Conservation (phyloP, 805 yeast genomes). For the Teunomyces funiuensis region DNA sequence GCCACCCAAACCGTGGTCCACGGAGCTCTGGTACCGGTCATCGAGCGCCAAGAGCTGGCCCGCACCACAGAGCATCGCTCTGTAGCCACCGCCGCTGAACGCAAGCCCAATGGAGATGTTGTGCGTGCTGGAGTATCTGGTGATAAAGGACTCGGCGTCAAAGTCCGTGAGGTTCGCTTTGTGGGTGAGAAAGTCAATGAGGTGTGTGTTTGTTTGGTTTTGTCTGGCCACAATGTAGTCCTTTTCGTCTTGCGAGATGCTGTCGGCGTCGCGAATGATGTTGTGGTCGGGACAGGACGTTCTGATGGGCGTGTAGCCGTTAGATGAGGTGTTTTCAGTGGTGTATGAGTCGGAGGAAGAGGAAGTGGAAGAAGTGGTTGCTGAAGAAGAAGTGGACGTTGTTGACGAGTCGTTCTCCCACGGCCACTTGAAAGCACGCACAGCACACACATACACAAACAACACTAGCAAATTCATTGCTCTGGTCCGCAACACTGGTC, state of each 20-base stretch:
- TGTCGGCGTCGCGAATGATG: conserved; percentile 28
- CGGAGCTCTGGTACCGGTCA: conserved; percentile 37
- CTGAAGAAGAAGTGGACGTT: not conserved
- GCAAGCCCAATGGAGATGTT: conserved; percentile 32
- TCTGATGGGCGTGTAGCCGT: conserved; percentile 30
- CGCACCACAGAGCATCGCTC: conserved; percentile 30
- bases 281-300: conserved; percentile 30
- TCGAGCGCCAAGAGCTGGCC: conserved; percentile 14
- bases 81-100: conserved; percentile 37
- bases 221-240: conserved; percentile 27
- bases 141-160: conserved; percentile 30
- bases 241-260: conserved; percentile 23
- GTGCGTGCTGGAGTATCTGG: conserved; percentile 18
- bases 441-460: conserved; percentile 1
- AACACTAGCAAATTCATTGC: not conserved
- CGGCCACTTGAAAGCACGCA: conserved; percentile 20
- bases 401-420: conserved; percentile 15
- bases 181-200: conserved; percentile 26
- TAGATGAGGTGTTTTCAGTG: conserved; percentile 9
- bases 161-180: conserved; percentile 33
- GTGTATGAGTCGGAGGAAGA: conserved; percentile 5
- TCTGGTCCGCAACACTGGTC: not conserved
- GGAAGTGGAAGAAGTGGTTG: not conserved
- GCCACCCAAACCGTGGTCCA: conserved; percentile 36
- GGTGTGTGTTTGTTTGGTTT: conserved; percentile 28